phyloP scores from a whole-genome alignment of 768 basidiomycete species.

The Hypholoma sublateritium region DNA sequence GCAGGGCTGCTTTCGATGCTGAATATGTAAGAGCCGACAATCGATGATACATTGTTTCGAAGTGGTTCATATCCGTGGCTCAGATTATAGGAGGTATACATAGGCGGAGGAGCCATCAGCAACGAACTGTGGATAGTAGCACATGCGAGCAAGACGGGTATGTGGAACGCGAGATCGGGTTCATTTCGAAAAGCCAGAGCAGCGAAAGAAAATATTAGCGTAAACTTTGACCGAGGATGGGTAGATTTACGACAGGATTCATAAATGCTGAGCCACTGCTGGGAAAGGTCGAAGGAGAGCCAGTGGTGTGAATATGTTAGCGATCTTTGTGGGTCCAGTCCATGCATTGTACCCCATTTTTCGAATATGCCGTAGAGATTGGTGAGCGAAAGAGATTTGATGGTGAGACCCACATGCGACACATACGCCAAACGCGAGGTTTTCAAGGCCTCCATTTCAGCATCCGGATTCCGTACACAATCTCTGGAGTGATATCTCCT shows the following conservation, averaged over 20 bases:
- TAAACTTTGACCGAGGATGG: slow-evolving; percentile 4
- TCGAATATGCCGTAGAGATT: slow-evolving; percentile 10
- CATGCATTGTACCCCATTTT: slow-evolving; percentile 6
- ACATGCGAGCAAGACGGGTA: slow-evolving; percentile 32
- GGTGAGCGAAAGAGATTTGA: not conserved
- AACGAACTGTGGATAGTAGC: slow-evolving; percentile 18
- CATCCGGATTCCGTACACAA: slow-evolving; percentile 7
- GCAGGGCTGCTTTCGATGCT: slow-evolving; percentile 5
- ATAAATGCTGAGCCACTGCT: slow-evolving; percentile 13
- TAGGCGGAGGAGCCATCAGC: slow-evolving; percentile 12
- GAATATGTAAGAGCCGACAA: not conserved
- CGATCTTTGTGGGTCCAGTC: not conserved
- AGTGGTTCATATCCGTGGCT: slow-evolving; percentile 17
- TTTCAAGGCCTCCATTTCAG: slow-evolving; percentile 7
- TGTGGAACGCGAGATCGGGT: slow-evolving; percentile 10
- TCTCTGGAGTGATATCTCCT: slow-evolving; percentile 11
- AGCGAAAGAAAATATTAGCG: slow-evolving; percentile 15
- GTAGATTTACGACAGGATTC: slow-evolving; percentile 11
- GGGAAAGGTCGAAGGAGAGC: slow-evolving; percentile 6
- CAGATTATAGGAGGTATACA: slow-evolving; percentile 17
- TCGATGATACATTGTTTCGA: slow-evolving; percentile 3
- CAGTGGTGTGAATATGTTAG: slow-evolving; percentile 12
- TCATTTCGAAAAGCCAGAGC: slow-evolving; percentile 12
- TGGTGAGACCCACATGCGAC: slow-evolving; percentile 8
- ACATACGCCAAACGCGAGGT: slow-evolving; percentile 11